Evolutionary conservation across 805 yeast species (phyloP), one percentile per base, ranked within the genome.

Genomic region (Teunomyces lycoperdinae): DNA sequence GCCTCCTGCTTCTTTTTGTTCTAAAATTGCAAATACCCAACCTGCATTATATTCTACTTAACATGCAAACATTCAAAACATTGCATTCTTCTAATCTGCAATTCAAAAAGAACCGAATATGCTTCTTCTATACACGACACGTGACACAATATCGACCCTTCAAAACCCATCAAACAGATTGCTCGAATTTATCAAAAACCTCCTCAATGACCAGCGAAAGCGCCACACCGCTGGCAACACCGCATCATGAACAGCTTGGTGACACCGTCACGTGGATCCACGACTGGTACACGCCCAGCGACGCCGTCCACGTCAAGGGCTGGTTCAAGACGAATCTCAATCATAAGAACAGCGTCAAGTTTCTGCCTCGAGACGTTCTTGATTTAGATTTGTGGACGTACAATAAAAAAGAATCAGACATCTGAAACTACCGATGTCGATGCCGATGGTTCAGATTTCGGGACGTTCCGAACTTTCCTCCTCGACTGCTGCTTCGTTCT

Each of bases 301-400:
- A 45, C 35, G 28, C 43, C 36, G 45, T 49, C 24, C 42, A 46
- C 27, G 36, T 53, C 31, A 71, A 68, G 52, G 74, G 76, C 5
- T 73, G 77, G 77, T 58, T 58, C 51, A 70, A 64, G 52, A 61
- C 60, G 8, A 57, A 54, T 42, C 42, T 50, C 28, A 57, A 54
- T 44, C 62, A 56, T 26, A 53, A 49, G 31, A 51, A 49, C 40
- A 47, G 38, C 6, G 17, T 57, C 27, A 48, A 50, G 31, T 42
- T 52, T 42, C 53, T 48, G 41, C 47, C 47, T 40, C 40, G 45
- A 61, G 85, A 81, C 55, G 57, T 68, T 9, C 58, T 81, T 16
- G 77, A 78, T 47, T 63, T 83, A 42, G 61, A 63, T n/a, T 47
- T 57, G 14, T 61, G 63, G 65, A 56, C 61, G 50, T 66, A 71